Evolutionary conservation across 2,329 filamentous ascomycete genomes (phyloP).

Genomic region (Fusarium haematococcum): DNA sequence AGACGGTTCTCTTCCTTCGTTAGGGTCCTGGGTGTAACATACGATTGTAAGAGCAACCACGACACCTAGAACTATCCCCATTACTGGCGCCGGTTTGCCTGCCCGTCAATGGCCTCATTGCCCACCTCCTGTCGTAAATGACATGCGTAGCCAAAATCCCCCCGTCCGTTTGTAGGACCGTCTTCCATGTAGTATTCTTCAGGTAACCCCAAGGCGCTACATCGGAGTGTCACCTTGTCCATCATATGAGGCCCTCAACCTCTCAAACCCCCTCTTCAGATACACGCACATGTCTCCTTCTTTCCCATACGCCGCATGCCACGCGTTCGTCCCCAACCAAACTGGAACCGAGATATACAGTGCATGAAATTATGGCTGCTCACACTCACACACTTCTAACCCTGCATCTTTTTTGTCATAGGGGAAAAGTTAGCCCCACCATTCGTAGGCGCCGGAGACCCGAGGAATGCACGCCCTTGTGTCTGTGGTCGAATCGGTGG

Average conservation of each 20-base stretch:
- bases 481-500: conserved; percentile 17
- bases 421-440: neutral
- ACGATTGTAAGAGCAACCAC: neutral
- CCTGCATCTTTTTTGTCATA: conserved; percentile 8
- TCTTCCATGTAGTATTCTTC: conserved; percentile 15
- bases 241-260: conserved; percentile 14
- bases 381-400: neutral
- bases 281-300: neutral
- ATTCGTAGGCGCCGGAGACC: neutral
- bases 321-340: conserved; percentile 29
- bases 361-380: conserved; percentile 20
- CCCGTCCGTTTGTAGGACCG: neutral
- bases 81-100: neutral
- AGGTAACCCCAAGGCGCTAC: conserved; percentile 22
- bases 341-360: conserved; percentile 16
- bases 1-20: neutral
- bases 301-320: conserved; percentile 28
- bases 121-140: conserved; percentile 7
- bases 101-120: conserved; percentile 10
- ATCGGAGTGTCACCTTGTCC: neutral
- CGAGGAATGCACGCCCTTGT: neutral
- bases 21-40: neutral
- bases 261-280: neutral
- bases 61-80: neutral
- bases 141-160: neutral